Percentiles rank a stretch among this genome's conserved stretches.
These are phyloP conservation scores for Craspedostauros australis DNA, from an alignment of 108 stramenopile genomes.

Conservation along the genomic window DNA sequence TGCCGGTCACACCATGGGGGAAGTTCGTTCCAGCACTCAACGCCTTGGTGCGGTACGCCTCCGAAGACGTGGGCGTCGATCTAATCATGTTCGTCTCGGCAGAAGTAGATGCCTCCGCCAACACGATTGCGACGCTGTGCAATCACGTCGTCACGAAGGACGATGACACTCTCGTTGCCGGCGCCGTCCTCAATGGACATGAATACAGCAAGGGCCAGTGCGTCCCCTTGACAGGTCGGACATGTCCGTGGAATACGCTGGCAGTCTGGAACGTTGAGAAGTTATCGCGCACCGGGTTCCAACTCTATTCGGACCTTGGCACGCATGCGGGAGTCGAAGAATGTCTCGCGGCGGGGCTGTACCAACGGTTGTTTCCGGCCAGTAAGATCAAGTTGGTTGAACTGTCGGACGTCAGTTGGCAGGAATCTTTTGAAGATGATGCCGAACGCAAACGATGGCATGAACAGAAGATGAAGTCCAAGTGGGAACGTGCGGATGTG, in stretches of 20 bases:
- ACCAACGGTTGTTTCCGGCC: slow-evolving; percentile 53
- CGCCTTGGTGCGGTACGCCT: slow-evolving; percentile 58
- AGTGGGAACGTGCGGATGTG: slow-evolving; percentile 48
- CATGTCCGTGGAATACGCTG: slow-evolving; percentile 93
- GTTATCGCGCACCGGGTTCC: slow-evolving; percentile 79
- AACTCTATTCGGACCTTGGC: slow-evolving; percentile 40
- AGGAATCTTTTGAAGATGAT: slow-evolving; percentile 53
- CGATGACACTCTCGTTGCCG: slow-evolving; percentile 77
- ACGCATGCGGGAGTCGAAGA: slow-evolving; percentile 74
- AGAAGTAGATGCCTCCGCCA: slow-evolving; percentile 48
- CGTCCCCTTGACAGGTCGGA: slow-evolving; percentile 42
- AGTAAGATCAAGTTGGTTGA: slow-evolving; percentile 62
- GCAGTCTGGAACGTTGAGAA: slow-evolving; percentile 83
- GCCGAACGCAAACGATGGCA: slow-evolving; percentile 80
- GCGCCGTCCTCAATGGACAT: slow-evolving; percentile 84
- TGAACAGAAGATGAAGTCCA: slow-evolving; percentile 88
- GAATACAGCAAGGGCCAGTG: slow-evolving; percentile 24
- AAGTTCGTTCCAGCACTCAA: slow-evolving; percentile 86
- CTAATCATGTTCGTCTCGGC: slow-evolving; percentile 65
- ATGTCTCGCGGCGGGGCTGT: slow-evolving; percentile 69
- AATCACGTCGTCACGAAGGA: slow-evolving; percentile 41
- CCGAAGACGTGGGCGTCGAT: slow-evolving; percentile 19
- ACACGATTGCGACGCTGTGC: slow-evolving; percentile 34
- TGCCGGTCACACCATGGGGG: slow-evolving; percentile 92
- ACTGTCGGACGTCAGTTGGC: slow-evolving; percentile 56